phyloP scores from a whole-genome alignment of 495 filamentous ascomycete genomes.

The Cladorrhinum samala region DNA sequence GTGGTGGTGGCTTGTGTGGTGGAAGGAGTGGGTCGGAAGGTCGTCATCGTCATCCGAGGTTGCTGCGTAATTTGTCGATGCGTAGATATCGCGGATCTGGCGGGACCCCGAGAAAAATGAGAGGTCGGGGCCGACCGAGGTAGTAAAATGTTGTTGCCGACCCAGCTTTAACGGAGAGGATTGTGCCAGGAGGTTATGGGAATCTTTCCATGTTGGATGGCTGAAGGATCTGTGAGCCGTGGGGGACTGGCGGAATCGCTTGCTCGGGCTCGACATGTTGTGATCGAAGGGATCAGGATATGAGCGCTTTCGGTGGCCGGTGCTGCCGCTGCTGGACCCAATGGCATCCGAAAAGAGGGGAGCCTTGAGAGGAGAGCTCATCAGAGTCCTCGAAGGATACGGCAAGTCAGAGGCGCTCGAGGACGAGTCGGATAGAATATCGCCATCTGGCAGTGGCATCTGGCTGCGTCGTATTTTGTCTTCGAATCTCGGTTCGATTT shows the following conservation, averaged over 20 bases:
- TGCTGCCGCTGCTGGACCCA: constrained; percentile 49
- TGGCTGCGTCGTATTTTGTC: constrained; percentile 63
- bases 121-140: constrained; percentile 52
- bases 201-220: constrained; percentile 63
- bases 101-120: constrained; percentile 61
- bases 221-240: constrained; percentile 51
- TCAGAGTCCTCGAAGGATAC: constrained; percentile 45
- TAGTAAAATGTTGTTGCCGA: constrained; percentile 58
- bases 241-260: constrained; percentile 66
- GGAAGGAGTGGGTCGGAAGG: constrained; percentile 71
- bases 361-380: constrained; percentile 59
- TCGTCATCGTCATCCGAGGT: constrained; percentile 75
- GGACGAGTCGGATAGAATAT: constrained; percentile 71
- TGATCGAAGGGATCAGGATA: constrained; percentile 48
- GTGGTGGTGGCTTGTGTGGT: constrained; percentile 22
- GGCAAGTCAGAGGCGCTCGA: constrained; percentile 61
- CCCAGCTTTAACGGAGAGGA: constrained; percentile 72
- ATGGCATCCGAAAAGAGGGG: constrained; percentile 66
- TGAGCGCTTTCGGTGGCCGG: constrained; percentile 51
- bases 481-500: constrained; percentile 68
- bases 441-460: constrained; percentile 53
- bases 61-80: constrained; percentile 50
- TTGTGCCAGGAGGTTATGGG: constrained; percentile 62
- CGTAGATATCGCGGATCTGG: constrained; percentile 58
- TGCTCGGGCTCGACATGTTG: constrained; percentile 45